Evolutionary conservation across 805 yeast genomes (phyloP), one percentile per base, ranked within the genome.

Genomic region (Pichia paraexigua): DNA sequence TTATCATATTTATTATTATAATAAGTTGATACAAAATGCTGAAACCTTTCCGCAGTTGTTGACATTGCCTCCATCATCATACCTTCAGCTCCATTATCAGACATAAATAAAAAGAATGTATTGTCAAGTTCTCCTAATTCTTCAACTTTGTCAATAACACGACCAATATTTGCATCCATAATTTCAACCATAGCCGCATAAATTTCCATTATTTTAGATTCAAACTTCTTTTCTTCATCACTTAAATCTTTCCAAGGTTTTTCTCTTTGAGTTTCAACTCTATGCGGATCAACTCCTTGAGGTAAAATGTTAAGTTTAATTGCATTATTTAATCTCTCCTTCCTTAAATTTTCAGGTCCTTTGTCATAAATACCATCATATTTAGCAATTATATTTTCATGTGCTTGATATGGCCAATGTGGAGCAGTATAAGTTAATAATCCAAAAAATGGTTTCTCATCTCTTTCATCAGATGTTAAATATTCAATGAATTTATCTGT

Each of bases 381-480:
- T 52, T 78, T 77, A 6, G 63, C 70, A 47, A 78, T 68, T 9
- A 68, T 60, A 7, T 74, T 75, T 46, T 63, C 62, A 7, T 83
- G 83, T 1, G 85, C 85, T 62, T 80, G 85, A 58, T 73, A 71
- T 12, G 85, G 85, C 85, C 85, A 80, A 59, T 80, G 85, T 3
- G 85, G 85, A 1, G 85, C 85, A 5, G 83, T 78, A 57, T 77
- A 79, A 8, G 84, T 80, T 51, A 80, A 64, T 24, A 69, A 63
- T 4, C 80, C 79, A 51, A 79, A 76, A 54, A 77, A 80, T 11
- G 85, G 85, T 57, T 75, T 65, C n/a, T 66, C 76, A 5, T 58
- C 57, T 46, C 78, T 63, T 5, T 55, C 50, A 15, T 61, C 56
- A 43, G 63, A 71, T 27, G 71, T 73, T 41, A 78, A 53, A 13